Evolutionary conservation across 129 eudicot genomes (phyloP).

Genomic region (Lactuca sativa): DNA sequence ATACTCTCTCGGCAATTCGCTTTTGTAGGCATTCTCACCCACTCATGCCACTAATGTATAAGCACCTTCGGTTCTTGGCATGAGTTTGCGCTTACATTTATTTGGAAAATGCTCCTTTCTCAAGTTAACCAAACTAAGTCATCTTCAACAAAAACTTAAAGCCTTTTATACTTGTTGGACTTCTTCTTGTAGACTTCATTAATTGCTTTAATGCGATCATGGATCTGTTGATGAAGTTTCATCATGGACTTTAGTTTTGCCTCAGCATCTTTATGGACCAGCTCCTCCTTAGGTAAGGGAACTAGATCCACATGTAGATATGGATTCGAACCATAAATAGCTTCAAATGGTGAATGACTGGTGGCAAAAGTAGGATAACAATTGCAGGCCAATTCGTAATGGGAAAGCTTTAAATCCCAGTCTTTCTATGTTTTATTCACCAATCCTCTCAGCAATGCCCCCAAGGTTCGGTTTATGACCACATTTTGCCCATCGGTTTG

Average conservation of each 20-base stretch:
- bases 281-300: not conserved
- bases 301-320: not conserved
- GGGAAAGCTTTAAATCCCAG: not conserved
- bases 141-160: too few species aligned
- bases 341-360: not conserved
- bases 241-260: not conserved
- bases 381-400: not conserved
- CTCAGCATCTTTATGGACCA: not conserved
- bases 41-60: too few species aligned
- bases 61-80: too few species aligned
- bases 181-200: too few species aligned
- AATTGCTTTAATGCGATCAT: not conserved
- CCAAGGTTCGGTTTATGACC: too few species aligned
- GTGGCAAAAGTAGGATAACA: not conserved
- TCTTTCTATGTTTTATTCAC: not conserved
- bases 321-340: not conserved
- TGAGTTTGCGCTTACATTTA: too few species aligned
- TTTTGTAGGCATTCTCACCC: too few species aligned
- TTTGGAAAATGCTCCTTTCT: too few species aligned
- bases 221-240: not conserved
- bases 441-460: not conserved
- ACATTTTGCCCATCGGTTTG: too few species aligned
- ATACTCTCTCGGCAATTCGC: too few species aligned
- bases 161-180: too few species aligned
- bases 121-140: too few species aligned